Base-by-base conservation (phyloP, 73 alveolate species). In the Paraurostyla sp. region DNA sequence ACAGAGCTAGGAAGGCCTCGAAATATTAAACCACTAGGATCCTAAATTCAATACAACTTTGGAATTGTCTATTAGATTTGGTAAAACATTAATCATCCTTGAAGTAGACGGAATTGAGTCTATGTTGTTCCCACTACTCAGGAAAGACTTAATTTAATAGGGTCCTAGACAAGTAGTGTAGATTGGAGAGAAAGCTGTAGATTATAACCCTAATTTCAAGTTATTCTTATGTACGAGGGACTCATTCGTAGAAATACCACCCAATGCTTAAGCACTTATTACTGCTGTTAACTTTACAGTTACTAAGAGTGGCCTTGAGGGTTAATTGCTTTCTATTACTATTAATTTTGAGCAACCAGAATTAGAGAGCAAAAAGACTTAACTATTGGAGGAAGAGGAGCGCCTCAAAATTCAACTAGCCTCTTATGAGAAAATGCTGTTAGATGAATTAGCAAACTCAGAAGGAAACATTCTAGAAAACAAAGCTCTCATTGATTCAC, bases 321-420 rank as follows among this genome's bases (percentile, higher is more conserved):
- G 99, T 13, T 98, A 98, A 93, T 97, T 99, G 80, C 95, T 99
- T 33, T 98, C 99, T 0, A 97, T 99, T 46, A 99, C 99, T 6
- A 92, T 99, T 69, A 99, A 99, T 92, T 96, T 95, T 69, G 99
- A 99, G 93, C 98, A 99, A 92, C 99, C 99, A 2, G 99, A 99
- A 92, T 95, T 99, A 75, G 99, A 99, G 90, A 94, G 96, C 85
- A 97, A 97, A 85, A 99, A 98, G 95, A 92, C 99, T 60, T 95
- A 96, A 85, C 91, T 99, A 51, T 93, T 99, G 50, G 99, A 98
- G 89, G 98, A 96, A 83, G 99, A 99, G 90, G 99, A 99, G 89
- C 94, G 96, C 75, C 94, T 99, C 36, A 99, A 99, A 91, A 96
- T 98, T 85, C 87, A 98, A 84, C 92, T 98, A 40, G 98, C 98